Base-by-base conservation (phyloP, 78 protist species). In the Abeoforma whisleri region DNA sequence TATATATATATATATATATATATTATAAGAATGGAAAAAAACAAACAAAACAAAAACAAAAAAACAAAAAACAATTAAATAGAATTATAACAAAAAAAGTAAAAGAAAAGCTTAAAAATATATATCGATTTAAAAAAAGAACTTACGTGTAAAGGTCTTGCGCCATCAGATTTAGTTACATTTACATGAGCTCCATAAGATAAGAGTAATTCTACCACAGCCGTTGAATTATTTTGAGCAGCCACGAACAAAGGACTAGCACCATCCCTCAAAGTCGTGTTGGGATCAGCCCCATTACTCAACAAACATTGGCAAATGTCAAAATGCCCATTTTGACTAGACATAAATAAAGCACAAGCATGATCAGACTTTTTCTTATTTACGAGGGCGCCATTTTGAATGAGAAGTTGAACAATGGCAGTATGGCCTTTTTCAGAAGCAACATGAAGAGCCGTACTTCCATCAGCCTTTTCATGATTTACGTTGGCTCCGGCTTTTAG, bases 401-500 rank as follows among this genome's bases (percentile, higher is more conserved):
- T 33, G 0, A 84, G 38, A 8, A 70, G n/a, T 48, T 32, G 33
- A 32, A 40, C 22, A 16, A 84, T 1, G 12, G 39, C 87, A 8
- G 1, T n/a, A 36, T 84, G 87, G 30, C 87, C 87, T 8, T 84
- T 84, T 57, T 84, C 79, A 22, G 79, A 37, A 23, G 87, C 87
- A 32, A 84, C 28, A 37, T 68, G 81, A 48, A 84, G 0, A 25
- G 87, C 69, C 2, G 76, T 84, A 1, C 76, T 31, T 25, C 87
- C 87, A n/a, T 81, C 85, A 22, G 33, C 70, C 30, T 81, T 81
- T 28, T 33, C 40, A 2, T 40, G 71, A 37, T 81, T 81, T n/a
- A 40, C 72, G 5, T 39, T 19, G 19, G 71, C 85, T 2, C 85
- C 85, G 8, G 40, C 70, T 25, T 33, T 0, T 25, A 25, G 33